Evolutionary conservation across 345 rosid species (phyloP).

Genomic region (Chamaenerion angustifolium): DNA sequence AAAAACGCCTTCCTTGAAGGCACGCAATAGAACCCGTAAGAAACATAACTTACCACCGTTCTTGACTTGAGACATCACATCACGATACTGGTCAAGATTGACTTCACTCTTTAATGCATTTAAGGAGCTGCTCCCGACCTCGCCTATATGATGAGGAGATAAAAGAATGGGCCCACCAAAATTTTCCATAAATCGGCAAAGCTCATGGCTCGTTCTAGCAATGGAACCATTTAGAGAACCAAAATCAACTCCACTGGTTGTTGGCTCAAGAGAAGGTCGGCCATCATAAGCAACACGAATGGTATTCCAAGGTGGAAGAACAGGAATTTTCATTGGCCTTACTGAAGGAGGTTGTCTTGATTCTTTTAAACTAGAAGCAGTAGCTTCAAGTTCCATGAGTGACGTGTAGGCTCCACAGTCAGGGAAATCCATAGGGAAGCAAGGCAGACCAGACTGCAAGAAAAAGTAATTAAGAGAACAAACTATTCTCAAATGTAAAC

Average conservation of each 20-base stretch:
- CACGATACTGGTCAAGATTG: conserved; percentile 14
- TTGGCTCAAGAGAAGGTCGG: conserved; percentile 10
- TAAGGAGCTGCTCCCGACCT: conserved; percentile 13
- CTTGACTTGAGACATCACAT: conserved; percentile 15
- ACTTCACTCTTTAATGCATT: conserved; percentile 21
- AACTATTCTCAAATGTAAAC: background rate
- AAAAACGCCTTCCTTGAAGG: conserved; percentile 57
- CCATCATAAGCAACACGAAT: conserved; percentile 23
- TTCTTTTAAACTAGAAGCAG: conserved; percentile 28
- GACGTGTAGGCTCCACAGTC: conserved; percentile 57
- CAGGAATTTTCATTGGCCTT: conserved; percentile 51
- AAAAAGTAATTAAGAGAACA: conserved; percentile 5
- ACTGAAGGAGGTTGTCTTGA: conserved; percentile 36
- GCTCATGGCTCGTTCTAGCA: conserved; percentile 42
- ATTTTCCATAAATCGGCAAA: conserved; percentile 29
- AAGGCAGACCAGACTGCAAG: conserved; percentile 54
- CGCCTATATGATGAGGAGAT: conserved; percentile 23
- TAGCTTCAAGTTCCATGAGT: conserved; percentile 37
- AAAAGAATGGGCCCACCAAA: conserved; percentile 23
- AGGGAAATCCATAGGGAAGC: conserved; percentile 80
- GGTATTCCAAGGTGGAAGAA: conserved; percentile 60
- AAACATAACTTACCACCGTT: conserved; percentile 36
- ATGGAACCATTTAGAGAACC: conserved; percentile 31
- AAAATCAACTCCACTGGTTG: conserved; percentile 10
- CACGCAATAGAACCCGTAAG: conserved; percentile 62